phyloP scores from a whole-genome alignment of 1,284 basidiomycete genomes.

The Macrocystidia cucumis region DNA sequence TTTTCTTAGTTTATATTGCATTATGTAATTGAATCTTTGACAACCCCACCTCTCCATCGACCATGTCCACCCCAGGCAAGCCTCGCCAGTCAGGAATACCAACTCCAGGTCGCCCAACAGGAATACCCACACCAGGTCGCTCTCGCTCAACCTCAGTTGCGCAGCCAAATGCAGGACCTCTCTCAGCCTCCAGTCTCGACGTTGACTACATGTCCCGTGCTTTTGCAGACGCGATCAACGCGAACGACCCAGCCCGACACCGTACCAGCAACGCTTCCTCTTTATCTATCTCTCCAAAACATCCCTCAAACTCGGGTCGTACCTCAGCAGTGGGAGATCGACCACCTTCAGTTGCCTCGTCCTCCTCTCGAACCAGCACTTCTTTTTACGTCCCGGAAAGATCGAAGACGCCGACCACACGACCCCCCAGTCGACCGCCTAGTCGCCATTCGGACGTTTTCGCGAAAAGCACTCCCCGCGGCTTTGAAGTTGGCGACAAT shows the following conservation, averaged over 20 bases:
- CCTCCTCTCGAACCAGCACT: constrained; percentile 19
- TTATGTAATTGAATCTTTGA: no score
- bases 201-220: constrained; percentile 54
- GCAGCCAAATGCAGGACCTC: no score
- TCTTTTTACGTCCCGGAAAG: constrained; percentile 27
- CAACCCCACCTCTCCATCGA: no score
- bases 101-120: constrained; percentile 42
- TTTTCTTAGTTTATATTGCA: no score
- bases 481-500: constrained; percentile 68
- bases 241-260: constrained; percentile 71
- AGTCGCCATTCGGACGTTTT: constrained; percentile 59
- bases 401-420: constrained; percentile 45
- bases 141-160: constrained; percentile 57
- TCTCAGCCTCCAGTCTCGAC: constrained; percentile 29
- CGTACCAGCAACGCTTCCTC: constrained; percentile 33
- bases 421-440: constrained; percentile 48
- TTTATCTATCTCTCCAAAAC: constrained; percentile 40
- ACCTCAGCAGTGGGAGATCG: constrained; percentile 30
- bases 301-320: constrained; percentile 31
- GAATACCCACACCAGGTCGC: constrained; percentile 66
- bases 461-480: constrained; percentile 32
- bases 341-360: constrained; percentile 42
- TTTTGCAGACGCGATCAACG: constrained; percentile 68
- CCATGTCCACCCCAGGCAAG: constrained; percentile 42
- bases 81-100: constrained; percentile 49